Base-by-base conservation (phyloP, 345 rosid species). In the Eucalyptus viminalis region DNA sequence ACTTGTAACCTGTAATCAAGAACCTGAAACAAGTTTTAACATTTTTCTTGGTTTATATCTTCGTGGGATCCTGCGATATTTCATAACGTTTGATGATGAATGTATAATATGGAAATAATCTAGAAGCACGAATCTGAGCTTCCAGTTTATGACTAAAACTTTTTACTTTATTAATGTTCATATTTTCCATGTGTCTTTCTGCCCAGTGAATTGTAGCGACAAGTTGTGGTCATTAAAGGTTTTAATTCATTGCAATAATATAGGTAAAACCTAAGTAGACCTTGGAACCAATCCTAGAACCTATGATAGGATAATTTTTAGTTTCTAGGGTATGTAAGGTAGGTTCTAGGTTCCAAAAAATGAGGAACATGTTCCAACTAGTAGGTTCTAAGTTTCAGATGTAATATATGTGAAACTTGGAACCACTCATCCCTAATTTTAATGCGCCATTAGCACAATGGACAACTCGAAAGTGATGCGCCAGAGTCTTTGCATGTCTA, bases 401-500 rank as follows among this genome's bases (percentile, higher is more conserved):
- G 50, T 5, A 49, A 49, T 2, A 0, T 49, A 12, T 49, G 0
- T 5, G 14, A 2, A 12, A 49, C 2, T 49, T 49, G 14, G 14
- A 49, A 49, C 5, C 4, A 2, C 14, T 12, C 50, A 49, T 2
- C 14, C 14, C 2, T 49, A 49, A 49, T 94, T 69, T 92, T 95
- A 92, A 97, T 96, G 17, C 92, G 94, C 80, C 93, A 86, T 62
- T 96, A 94, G 89, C 99, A 97, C 89, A 96, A 58, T 8, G 98
- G 99, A 88, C 99, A 97, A n/a, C 90, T 50, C 24, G 92, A 86
- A 47, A 97, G 90, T 83, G 92, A 87, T 21, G 65, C 88, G 4
- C 96, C 95, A 16, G 97, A 97, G 25, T 97, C 98, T 95, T 94
- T 95, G 94, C 97, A 97, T 51, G 99, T 97, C 99, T 49, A 88